Percentiles rank a stretch among this genome's conserved stretches.
Conservation (phyloP, 2,329 filamentous ascomycete genomes). For the Aureobasidium lini region DNA sequence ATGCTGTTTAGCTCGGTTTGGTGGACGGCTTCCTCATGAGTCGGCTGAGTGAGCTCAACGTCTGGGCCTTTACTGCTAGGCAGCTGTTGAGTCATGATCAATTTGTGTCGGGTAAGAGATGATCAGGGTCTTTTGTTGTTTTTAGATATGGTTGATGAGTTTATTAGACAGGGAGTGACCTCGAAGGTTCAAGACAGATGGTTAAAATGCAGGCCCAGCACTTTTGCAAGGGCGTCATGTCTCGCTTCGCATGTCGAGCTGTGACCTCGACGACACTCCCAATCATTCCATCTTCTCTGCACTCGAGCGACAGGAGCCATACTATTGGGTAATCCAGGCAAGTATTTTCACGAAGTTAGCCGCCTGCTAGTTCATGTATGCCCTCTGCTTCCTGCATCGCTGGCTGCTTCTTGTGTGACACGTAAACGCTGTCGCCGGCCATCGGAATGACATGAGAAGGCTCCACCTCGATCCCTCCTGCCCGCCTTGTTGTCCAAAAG, state of each 20-base stretch:
- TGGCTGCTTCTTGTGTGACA: constrained; percentile 4
- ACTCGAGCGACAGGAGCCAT: background rate
- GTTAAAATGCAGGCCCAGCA: background rate
- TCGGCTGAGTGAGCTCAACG: constrained; percentile 48
- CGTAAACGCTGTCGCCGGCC: constrained; percentile 1
- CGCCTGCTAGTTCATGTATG: background rate
- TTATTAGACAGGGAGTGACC: background rate
- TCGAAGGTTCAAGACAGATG: background rate
- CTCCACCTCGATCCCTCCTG: background rate
- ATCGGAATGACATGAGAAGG: background rate
- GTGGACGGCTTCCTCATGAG: constrained; percentile 44
- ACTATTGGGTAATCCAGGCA: background rate
- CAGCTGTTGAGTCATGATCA: background rate
- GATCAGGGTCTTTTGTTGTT: background rate
- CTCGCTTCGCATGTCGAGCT: background rate
- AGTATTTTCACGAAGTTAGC: background rate
- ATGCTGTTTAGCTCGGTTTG: constrained; percentile 47
- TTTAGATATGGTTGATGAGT: background rate
- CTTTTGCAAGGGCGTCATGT: constrained; percentile 2
- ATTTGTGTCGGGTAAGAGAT: background rate
- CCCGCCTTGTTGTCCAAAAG: background rate
- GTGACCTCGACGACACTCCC: background rate
- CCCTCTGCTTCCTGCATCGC: background rate
- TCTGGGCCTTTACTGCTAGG: constrained; percentile 26
- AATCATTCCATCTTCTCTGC: background rate